Conservation (phyloP, 306 rosid genomes). For the Amphicarpaea edgeworthii region DNA sequence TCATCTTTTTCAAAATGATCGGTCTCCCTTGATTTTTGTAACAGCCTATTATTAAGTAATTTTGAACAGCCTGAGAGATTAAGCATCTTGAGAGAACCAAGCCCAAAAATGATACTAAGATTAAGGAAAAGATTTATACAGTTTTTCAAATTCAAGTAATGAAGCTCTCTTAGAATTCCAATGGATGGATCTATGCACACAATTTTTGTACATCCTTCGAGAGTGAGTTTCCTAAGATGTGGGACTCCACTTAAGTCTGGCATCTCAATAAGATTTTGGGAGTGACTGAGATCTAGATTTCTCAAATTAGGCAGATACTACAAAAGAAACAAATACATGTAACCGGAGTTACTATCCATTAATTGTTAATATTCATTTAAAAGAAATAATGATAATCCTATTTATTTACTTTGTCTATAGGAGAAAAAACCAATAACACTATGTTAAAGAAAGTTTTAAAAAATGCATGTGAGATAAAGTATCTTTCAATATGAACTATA, state of each 20-base stretch:
- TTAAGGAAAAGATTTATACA: not conserved
- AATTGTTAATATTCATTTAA: not conserved
- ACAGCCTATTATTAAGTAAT: not conserved
- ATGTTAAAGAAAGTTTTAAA: not conserved
- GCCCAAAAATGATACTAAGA: not conserved
- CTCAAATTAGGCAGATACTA: slow-evolving; percentile 10
- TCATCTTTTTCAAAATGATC: not conserved
- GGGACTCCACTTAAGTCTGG: not conserved
- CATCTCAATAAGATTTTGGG: not conserved
- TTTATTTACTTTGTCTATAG: not conserved
- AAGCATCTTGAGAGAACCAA: fast-evolving
- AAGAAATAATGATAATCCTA: not conserved
- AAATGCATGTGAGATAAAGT: not conserved
- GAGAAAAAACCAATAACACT: not conserved
- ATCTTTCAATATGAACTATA: not conserved
- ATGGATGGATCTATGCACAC: not conserved
- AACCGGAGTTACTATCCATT: not conserved
- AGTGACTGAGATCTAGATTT: not conserved
- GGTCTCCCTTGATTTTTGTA: not conserved
- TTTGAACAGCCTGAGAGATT: not conserved
- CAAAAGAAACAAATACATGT: not conserved
- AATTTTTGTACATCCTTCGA: not conserved
- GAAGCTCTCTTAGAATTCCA: not conserved
- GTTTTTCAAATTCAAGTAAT: not conserved
- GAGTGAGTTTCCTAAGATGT: fast-evolving